Evolutionary conservation across 2,329 filamentous ascomycete genomes (phyloP), one percentile per base, ranked within the genome.

Genomic region (Diplodia mutila): DNA sequence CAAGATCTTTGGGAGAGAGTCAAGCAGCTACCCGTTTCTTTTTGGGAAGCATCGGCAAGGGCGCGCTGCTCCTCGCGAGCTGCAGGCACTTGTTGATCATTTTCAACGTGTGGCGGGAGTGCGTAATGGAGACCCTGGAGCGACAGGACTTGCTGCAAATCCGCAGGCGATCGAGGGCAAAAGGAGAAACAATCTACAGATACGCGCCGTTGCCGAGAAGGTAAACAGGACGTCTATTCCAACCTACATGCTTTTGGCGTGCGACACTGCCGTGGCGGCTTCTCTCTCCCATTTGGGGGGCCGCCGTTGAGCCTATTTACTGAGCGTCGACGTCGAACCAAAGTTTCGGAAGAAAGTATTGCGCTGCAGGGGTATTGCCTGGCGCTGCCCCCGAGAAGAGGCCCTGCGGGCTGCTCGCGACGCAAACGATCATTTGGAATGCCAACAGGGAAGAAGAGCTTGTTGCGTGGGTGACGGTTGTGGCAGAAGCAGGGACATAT

Each of bases 171-270:
- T 61, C 59, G 12, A 51, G n/a, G 7, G 46, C 57, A 37, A 63
- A 63, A 63, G 59, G 59, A 63, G 59, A 34, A 63, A 63, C 59
- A 63, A 63, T 63, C 59, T 51, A 63, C 59, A 63, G 46, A 51
- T 34, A 63, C 46, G 59, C 49, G 46, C 59, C 59, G 59, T 63
- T 63, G 46, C 59, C 59, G 42, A 51, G 59, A 51, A 49, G 59
- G 27, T 46, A 63, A 51, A 63, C 42, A 46, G 42, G 29, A 52
- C 42, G 29, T 51, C 27, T 37, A 55, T 23, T 55, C 53, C 21
- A 39, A 37, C 53, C 42, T 37, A 37, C 34, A 37, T 14, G 34
- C 8, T 12, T 46, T 4, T 18, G 39, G 29, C 8, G 23, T 55
- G 29, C 29, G 3, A 54, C 27, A n/a, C 37, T n/a, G 21, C 54